Base-by-base conservation (phyloP, 495 filamentous ascomycete genomes). In the Xylaria venustula region DNA sequence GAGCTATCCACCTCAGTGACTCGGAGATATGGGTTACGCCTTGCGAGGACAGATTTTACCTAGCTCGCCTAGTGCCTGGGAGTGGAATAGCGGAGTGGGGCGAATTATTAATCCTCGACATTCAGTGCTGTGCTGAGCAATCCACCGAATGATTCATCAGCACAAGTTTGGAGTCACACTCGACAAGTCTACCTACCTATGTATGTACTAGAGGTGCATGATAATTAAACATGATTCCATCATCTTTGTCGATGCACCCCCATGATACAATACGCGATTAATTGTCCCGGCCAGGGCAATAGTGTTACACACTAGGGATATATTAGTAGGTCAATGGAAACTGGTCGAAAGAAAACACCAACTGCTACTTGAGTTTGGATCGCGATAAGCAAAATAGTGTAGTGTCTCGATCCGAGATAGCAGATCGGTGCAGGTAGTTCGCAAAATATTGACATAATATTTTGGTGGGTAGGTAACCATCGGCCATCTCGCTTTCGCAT, bases 101-200 rank as follows among this genome's bases (percentile, higher is more conserved):
- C 47, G 25, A 50, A 60, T 59, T 59, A 60, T 60, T 60, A 60
- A 60, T 60, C 46, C 19, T 32, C 32, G 45, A 34, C 20, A 4
- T 60, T 34, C 25, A 8, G 15, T 42, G 32, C 34, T 30, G 45
- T 52, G 57, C 60, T 54, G 60, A 62, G 60, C 49, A 62, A 62
- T 51, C 60, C 44, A 22, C 3, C 19, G 22, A 6, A 62, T 62
- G 60, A 62, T 56, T 62, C 60, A 62, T 55, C 60, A 62, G 60
- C 58, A 54, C 28, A 25, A 40, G 15, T 40, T n/a, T 14, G 32
- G 60, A 62, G 52, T 62, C 60, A 62, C 60, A 42, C n/a, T 15
- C 28, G 45, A n/a, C n/a, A n/a, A n/a, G n/a, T 19, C 6, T 5
- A 46, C 26, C 47, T 52, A 44, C 36, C n/a, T n/a, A n/a, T n/a